Conservation (phyloP, 2,329 filamentous ascomycete species). For the Cercospora sp. region DNA sequence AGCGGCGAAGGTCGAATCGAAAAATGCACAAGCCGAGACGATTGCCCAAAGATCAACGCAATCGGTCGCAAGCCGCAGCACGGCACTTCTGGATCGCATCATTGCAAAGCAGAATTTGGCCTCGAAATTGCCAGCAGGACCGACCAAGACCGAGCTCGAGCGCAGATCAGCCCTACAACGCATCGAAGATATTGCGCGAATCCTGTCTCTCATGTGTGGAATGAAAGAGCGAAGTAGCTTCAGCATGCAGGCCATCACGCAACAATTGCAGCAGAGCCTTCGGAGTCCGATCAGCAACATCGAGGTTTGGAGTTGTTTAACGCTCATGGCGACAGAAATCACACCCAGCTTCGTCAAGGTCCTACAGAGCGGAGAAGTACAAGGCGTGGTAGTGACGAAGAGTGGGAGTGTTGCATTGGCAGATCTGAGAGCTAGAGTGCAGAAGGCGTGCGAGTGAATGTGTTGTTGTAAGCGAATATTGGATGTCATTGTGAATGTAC, state of each 20-base stretch:
- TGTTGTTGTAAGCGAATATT: not conserved
- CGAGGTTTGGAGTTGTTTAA: slow-evolving; percentile 47
- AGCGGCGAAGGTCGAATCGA: slow-evolving; percentile 31
- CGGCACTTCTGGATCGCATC: slow-evolving; percentile 53
- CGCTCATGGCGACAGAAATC: slow-evolving; percentile 48
- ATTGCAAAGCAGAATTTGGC: slow-evolving; percentile 50
- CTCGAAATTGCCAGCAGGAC: slow-evolving; percentile 34
- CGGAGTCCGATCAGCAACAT: slow-evolving; percentile 49
- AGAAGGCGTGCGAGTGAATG: slow-evolving; percentile 20
- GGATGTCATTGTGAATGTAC: not conserved
- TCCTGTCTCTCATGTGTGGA: slow-evolving; percentile 47
- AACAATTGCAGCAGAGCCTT: slow-evolving; percentile 49
- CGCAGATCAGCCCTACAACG: slow-evolving; percentile 52
- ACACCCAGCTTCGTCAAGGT: slow-evolving; percentile 47
- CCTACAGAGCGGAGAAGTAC: slow-evolving; percentile 43
- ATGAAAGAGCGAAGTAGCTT: slow-evolving; percentile 45
- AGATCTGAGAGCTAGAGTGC: slow-evolving; percentile 35
- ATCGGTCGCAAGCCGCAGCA: slow-evolving; percentile 43
- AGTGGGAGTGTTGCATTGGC: slow-evolving; percentile 29
- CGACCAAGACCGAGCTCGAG: slow-evolving; percentile 46
- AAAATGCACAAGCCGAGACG: slow-evolving; percentile 3
- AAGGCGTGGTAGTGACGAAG: slow-evolving; percentile 47
- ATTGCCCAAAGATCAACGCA: slow-evolving; percentile 40
- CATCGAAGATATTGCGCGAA: slow-evolving; percentile 47
- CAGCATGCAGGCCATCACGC: slow-evolving; percentile 45